Conservation (phyloP, 345 rosid genomes). For the Conringia planisiliqua region DNA sequence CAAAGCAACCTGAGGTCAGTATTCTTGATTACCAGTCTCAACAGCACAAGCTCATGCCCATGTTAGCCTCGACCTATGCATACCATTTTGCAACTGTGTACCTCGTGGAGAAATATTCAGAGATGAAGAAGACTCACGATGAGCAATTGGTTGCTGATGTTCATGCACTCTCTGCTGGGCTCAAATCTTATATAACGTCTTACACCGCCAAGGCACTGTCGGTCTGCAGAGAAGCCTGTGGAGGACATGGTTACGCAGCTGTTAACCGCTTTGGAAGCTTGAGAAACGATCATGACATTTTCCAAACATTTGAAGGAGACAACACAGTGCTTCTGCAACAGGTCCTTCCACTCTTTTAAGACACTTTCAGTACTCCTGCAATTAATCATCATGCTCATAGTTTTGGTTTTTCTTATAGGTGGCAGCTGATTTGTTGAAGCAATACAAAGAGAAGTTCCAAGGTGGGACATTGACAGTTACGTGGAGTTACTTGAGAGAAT, state of each 20-base stretch:
- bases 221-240: constrained; percentile 94
- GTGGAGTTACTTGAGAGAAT: constrained; percentile 93
- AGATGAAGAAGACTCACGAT: constrained; percentile 78
- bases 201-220: constrained; percentile 85
- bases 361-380: constrained; percentile 3
- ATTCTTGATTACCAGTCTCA: constrained; percentile 99
- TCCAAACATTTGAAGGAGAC: constrained; percentile 99
- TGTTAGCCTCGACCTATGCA: constrained; percentile 94
- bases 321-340: constrained; percentile 97
- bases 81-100: constrained; percentile 77
- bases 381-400: neutral
- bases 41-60: constrained; percentile 99
- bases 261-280: constrained; percentile 93
- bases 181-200: constrained; percentile 89
- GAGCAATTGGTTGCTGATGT: constrained; percentile 87
- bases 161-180: constrained; percentile 95
- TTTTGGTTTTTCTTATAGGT: constrained; percentile 50
- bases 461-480: constrained; percentile 93
- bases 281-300: constrained; percentile 97
- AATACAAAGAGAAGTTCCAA: constrained; percentile 82
- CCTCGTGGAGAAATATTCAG: constrained; percentile 73
- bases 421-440: constrained; percentile 87
- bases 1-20: constrained; percentile 91
- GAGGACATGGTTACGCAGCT: constrained; percentile 99
- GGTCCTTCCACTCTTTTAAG: constrained; percentile 33